Evolutionary conservation across 208 protist genomes (phyloP).

Genomic region (Wallacemonas rigidus): DNA sequence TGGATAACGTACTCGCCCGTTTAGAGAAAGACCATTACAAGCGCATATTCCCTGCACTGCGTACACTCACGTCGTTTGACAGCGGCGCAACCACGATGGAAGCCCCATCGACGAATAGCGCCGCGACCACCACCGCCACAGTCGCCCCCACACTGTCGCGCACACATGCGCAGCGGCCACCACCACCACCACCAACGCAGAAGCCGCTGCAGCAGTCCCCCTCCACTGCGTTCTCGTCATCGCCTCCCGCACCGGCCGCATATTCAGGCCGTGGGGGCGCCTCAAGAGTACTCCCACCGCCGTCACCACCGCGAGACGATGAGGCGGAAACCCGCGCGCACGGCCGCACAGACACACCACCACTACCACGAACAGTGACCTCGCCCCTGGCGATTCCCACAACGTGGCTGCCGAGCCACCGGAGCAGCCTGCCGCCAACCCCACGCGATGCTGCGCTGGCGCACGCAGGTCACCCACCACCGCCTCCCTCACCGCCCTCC

Average conservation of each 20-base stretch:
- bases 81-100: conserved; percentile 1
- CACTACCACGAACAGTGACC: background rate
- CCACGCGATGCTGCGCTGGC: background rate
- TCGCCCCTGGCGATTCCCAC: conserved; percentile 3
- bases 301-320: background rate
- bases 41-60: conserved; percentile 40
- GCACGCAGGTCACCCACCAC: conserved; percentile 10
- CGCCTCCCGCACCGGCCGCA: background rate
- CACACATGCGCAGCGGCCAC: background rate
- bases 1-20: conserved; percentile 68
- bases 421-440: conserved; percentile 4
- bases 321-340: background rate
- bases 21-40: conserved; percentile 65
- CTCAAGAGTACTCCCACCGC: background rate
- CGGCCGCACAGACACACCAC: background rate
- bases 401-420: background rate
- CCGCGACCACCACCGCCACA: background rate
- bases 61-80: conserved; percentile 39
- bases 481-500: conserved; percentile 19
- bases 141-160: background rate
- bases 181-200: background rate
- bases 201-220: background rate
- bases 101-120: background rate
- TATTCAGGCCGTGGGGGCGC: background rate
- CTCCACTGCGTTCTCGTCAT: too few relatives aligned